Evolutionary conservation across 306 rosid species (phyloP), one percentile per base, ranked within the genome.

Genomic region (Trifolium fragiferum): DNA sequence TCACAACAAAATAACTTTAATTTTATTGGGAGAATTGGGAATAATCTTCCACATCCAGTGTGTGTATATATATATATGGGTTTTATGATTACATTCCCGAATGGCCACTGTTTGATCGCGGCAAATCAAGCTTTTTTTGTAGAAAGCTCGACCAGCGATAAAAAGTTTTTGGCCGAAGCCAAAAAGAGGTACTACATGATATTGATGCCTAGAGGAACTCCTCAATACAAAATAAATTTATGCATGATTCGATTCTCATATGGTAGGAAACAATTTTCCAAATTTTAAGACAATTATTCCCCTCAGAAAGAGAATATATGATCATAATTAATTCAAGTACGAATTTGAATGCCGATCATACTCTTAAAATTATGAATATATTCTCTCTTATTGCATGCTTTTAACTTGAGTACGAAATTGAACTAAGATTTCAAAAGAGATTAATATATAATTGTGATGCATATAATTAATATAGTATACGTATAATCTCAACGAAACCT

Each of bases 321-420:
- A 73, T 6, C 40, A 68, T 58, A 35, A 43, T 74, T 46, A 35
- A 43, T 74, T 46, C 47, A 58, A 5, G 60, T 74, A 74, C 51
- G 68, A 80, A 60, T 61, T 68, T 68, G n/a, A 74, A 68, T 80
- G 54, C 19, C 53, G 61, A 61, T 64, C 79, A 66, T 64, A 30
- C 46, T 19, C 65, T 76, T 2, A 10, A 77, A 80, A 77, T 12
- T 65, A 10, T 61, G 82, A 74, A 81, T 81, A 75, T 81, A 81
- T 84, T 75, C 83, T 57, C 23, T 23, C 16, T 59, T 64, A 69
- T 13, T 12, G 50, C 50, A 13, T 44, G 10, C 4, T 72, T 60
- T 35, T 21, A 35, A 68, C 46, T 79, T 66, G 57, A 38, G 19
- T 38, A 18, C 10, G 7, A 53, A 37, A 67, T 40, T 50, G 11